Base-by-base conservation (phyloP, 2,329 filamentous ascomycete species). In the Lasiodiplodia theobromae region DNA sequence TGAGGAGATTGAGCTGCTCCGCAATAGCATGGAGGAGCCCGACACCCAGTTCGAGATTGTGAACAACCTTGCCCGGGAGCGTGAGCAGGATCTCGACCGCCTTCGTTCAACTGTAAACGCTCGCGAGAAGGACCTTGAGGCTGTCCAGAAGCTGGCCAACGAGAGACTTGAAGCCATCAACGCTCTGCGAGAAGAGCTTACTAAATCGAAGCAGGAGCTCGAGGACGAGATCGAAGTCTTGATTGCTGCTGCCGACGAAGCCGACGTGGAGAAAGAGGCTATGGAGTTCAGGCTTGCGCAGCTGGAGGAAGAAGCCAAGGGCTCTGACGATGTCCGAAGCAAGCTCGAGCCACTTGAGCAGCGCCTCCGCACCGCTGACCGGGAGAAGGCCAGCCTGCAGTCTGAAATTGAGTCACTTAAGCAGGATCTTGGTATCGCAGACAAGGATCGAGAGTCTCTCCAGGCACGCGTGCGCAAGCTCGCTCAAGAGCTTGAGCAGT, bases 401-500 rank as follows among this genome's bases (percentile, higher is more conserved):
- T 70, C 73, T 4, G 75, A 74, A 21, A 74, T 82, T 64, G 72
- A 76, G 40, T 73, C 70, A 8, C 73, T 82, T 6, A 76, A 81
- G 67, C 69, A 73, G 4, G 79, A 82, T 54, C 74, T 78, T 7
- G 77, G 78, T 47, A 74, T 80, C 1, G 76, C 79, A 38, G 73
- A 74, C 49, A 70, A 73, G 34, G 78, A 78, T 66, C 73, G 77
- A 38, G 71, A 73, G 2, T 72, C 73, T 25, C 81, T 91, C 3
- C 84, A 88, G 71, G 75, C 78, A 6, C 86, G 86, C 52, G 82
- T 91, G 28, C 81, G 84, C 31, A 87, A 87, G 69, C 79, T 87
- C 4, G 87, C 89, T 58, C 71, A 87, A 67, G 84, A 88, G 5
- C 82, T 91, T 4, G 84, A 87, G 25, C 84, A 86, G 64, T 85